Evolutionary conservation across 192 early-diverging fungal genomes (phyloP).

Genomic region (Coemansia brasiliensis): DNA sequence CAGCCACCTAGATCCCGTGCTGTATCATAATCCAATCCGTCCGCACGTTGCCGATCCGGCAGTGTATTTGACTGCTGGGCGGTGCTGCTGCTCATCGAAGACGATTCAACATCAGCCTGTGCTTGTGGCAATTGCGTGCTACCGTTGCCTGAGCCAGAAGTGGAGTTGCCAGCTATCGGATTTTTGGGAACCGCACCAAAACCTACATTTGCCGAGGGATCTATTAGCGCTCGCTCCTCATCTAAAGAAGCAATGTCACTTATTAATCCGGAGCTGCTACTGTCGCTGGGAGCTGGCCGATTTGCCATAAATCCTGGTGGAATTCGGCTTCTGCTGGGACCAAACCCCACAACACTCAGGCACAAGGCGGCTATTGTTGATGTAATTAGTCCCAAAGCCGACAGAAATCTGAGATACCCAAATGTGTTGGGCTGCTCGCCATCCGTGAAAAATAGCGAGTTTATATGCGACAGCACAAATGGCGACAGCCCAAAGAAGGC

Average conservation of each 20-base stretch:
- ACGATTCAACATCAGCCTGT: background rate
- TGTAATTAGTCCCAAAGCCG: slow-evolving; percentile 30
- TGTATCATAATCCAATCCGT: slow-evolving; percentile 52
- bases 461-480: slow-evolving; percentile 61
- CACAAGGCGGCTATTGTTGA: slow-evolving; percentile 27
- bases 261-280: slow-evolving; percentile 25
- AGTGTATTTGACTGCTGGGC: background rate
- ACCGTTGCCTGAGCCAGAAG: background rate
- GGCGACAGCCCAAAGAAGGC: slow-evolving; percentile 68
- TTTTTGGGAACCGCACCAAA: no score
- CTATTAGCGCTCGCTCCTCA: slow-evolving; percentile 30
- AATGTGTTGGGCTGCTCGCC: slow-evolving; percentile 46
- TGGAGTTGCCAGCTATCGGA: no score
- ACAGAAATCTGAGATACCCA: slow-evolving; percentile 48
- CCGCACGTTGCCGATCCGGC: background rate
- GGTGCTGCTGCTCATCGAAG: background rate
- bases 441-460: slow-evolving; percentile 53
- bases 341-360: slow-evolving; percentile 47
- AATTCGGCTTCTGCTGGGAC: slow-evolving; percentile 38
- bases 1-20: slow-evolving; percentile 50
- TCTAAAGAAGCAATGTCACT: slow-evolving; percentile 9
- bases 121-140: background rate
- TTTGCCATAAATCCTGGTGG: slow-evolving; percentile 48
- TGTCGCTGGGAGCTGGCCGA: slow-evolving; percentile 3
- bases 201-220: background rate